These are phyloP conservation scores for Vitis hybrid DNA, from an alignment of 177 flowering plant genomes.

Conservation along the genomic window DNA sequence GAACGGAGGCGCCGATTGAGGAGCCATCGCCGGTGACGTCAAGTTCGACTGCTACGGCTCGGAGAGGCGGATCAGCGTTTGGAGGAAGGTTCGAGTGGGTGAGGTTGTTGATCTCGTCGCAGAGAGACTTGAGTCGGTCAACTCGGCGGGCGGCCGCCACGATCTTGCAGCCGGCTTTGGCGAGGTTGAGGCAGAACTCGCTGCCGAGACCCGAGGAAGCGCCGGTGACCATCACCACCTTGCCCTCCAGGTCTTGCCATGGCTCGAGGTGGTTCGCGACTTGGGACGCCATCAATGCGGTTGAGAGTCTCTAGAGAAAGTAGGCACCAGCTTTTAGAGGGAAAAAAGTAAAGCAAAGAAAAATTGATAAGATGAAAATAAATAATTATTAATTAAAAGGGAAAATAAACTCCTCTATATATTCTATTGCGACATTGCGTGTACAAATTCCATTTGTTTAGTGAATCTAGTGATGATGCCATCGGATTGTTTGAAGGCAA, in stretches of 20 bases:
- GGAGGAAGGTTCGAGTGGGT: not conserved
- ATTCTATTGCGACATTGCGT: too few species aligned
- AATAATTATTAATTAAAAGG: too few species aligned
- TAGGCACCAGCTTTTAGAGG: too few species aligned
- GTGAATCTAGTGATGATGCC: too few species aligned
- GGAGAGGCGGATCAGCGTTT: not conserved
- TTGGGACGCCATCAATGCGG: conserved; percentile 1
- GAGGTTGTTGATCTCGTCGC: conserved; percentile 37
- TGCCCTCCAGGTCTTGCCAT: conserved; percentile 27
- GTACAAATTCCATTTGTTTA: too few species aligned
- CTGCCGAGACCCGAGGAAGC: conserved; percentile 53
- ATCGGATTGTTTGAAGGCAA: too few species aligned
- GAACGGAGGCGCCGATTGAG: conserved; percentile 31
- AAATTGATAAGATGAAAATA: too few species aligned
- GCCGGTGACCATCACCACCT: conserved; percentile 53
- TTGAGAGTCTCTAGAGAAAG: too few species aligned
- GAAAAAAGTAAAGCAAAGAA: too few species aligned
- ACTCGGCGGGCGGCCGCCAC: conserved; percentile 49
- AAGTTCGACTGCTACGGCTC: conserved; percentile 57
- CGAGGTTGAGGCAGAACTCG: conserved; percentile 40
- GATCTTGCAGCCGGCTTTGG: conserved; percentile 41
- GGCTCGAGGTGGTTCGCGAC: conserved; percentile 26
- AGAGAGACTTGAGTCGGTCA: conserved; percentile 41
- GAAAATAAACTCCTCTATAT: too few species aligned
- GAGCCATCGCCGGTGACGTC: conserved; percentile 40